Percentiles rank a stretch among this genome's conserved stretches.
phyloP scores from a whole-genome alignment of 2,329 filamentous ascomycete species.

The Dendrostoma leiphaemia region DNA sequence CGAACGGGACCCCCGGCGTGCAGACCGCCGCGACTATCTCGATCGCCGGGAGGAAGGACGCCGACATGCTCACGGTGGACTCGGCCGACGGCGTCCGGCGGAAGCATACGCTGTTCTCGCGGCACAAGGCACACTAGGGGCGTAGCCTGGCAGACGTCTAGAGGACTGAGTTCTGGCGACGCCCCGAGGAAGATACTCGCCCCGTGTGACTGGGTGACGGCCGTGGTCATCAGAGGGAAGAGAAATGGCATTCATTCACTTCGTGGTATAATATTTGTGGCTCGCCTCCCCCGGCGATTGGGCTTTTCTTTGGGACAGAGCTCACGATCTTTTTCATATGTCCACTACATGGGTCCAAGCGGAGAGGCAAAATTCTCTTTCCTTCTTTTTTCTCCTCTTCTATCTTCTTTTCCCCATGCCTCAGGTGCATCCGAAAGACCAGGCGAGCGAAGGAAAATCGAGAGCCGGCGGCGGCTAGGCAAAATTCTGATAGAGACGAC shows the following conservation, averaged over 20 bases:
- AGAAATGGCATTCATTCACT: slow-evolving; percentile 10
- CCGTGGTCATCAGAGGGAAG: neutral
- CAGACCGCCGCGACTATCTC: slow-evolving; percentile 11
- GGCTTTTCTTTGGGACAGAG: neutral
- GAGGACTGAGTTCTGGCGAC: slow-evolving; percentile 11
- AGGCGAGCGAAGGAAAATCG: slow-evolving; percentile 34
- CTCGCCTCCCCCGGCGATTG: neutral
- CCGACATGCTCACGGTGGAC: slow-evolving; percentile 32
- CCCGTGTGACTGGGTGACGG: slow-evolving; percentile 10
- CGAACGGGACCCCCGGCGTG: slow-evolving; percentile 16
- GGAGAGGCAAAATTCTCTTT: neutral
- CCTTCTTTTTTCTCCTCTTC: neutral
- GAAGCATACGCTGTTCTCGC: slow-evolving; percentile 47
- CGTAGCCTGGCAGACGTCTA: slow-evolving; percentile 12
- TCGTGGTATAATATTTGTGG: slow-evolving; percentile 19
- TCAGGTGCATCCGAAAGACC: neutral
- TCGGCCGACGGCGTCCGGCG: slow-evolving; percentile 27
- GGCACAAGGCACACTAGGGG: slow-evolving; percentile 7
- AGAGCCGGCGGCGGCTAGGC: too few species aligned
- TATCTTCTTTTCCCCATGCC: too few species aligned
- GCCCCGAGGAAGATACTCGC: neutral
- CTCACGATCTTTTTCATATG: neutral
- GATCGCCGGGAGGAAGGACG: slow-evolving; percentile 24
- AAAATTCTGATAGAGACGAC: too few species aligned
- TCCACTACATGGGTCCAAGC: neutral